Base-by-base conservation (phyloP, 805 yeast species). In the Saturnispora galanensis region DNA sequence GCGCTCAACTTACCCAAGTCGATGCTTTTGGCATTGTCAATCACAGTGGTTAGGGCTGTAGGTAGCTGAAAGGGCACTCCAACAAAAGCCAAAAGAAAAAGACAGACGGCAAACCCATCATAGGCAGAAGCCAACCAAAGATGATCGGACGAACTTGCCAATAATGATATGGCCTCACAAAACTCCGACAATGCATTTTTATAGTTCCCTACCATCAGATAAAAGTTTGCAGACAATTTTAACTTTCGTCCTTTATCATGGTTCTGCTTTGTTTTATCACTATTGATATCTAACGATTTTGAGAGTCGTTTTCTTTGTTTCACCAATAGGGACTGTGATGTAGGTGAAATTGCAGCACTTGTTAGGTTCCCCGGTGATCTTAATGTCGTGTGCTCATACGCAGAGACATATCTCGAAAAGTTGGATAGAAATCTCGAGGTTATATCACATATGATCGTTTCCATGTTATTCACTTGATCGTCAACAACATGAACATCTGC, bases 71-170 rank as follows among this genome's bases (percentile, higher is more conserved):
- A 73, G 0, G 79, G 73, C 2, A 70, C 64, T 26, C 73, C 77
- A 12, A 81, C 59, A 52, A 69, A 78, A 10, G 81, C 70, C 40
- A 85, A 65, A 44, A 88, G 60, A 5, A 82, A 59, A 35, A 82
- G 59, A 47, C 84, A 75, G 1, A 85, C 77, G 0, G 82, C 83
- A 10, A 88, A 65, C 0, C 89, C 86, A 53, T 88, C 96, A n/a
- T 90, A 58, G 0, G 96, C 78, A 28, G 90, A 81, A 0, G 82
- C 97, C 11, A 86, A 69, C 97, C 97, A 93, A 8, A 93, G 65
- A 54, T 75, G 74, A 58, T 93, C 98, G 41, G 77, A 77, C 2
- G 80, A 68, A 10, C 74, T 68, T 48, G 76, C 77, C 44, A 87
- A 63, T 18, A 73, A 64, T 2, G 66, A 55, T 1, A 82, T 70